Base-by-base conservation (phyloP, 345 rosid species). In the Populus alba region DNA sequence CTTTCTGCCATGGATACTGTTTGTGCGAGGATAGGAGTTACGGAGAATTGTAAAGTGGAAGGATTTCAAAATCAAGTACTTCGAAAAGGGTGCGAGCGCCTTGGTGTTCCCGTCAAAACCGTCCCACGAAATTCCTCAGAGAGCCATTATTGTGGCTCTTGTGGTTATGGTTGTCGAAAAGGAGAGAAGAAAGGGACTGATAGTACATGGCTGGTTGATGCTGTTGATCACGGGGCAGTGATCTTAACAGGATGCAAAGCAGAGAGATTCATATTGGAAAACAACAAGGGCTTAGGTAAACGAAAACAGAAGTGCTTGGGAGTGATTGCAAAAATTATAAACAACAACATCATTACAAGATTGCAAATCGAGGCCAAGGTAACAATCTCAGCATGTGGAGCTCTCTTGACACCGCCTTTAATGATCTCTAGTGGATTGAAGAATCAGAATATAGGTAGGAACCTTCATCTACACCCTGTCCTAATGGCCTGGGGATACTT, bases 161-260 rank as follows among this genome's bases (percentile, higher is more conserved):
- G 99, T 49, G 89, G 96, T 49, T 85, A 88, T 73, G 99, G 99
- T 16, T 93, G 99, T 55, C 87, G 75, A 77, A 83, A 72, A 57
- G 98, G 98, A 63, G 99, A 96, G 66, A 96, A 96, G 81, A 89
- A 78, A 77, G 98, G 99, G 73, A 90, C 94, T 5, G 94, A 96
- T 59, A 62, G 65, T 7, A 92, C 97, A 12, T 96, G 99, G 99
- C 84, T 96, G 41, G 92, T 93, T 1, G 97, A 93, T 73, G 97
- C 99, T 0, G 90, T 92, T 65, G 74, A 78, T 11, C 81, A 86
- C 4, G 93, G 92, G 1, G 89, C 98, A 6, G 93, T 95, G 45
- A 87, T 95, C 57, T 25, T 95, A 55, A 87, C 97, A 3, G 97
- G 90, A 73, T 93, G 99, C 85, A 93, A 90, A 74, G 99, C 97